Conservation (phyloP, 345 rosid species). For the Clausena lansium region DNA sequence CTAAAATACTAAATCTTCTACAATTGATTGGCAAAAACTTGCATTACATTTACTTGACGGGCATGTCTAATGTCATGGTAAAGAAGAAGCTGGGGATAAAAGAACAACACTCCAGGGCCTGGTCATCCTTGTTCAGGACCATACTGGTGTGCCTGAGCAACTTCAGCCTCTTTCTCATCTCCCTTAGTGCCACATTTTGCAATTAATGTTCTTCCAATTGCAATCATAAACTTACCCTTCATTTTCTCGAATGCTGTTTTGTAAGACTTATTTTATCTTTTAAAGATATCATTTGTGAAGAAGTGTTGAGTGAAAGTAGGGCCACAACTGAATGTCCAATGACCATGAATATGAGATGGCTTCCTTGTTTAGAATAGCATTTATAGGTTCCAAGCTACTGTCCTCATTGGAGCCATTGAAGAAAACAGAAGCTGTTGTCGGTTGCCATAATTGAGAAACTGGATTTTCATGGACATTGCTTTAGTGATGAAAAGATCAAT, state of each 20-base stretch:
- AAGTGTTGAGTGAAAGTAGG: background rate
- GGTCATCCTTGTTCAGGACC: too few species aligned
- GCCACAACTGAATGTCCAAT: background rate
- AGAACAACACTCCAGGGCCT: too few species aligned
- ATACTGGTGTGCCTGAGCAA: too few species aligned
- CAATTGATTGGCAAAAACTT: too few species aligned
- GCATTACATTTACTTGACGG: too few species aligned
- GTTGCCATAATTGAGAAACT: background rate
- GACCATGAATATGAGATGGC: background rate
- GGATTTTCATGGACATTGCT: background rate
- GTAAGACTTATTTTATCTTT: background rate
- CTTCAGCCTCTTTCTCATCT: too few species aligned
- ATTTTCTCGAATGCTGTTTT: background rate
- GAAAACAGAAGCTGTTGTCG: background rate
- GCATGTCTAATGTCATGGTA: too few species aligned
- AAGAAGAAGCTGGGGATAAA: too few species aligned
- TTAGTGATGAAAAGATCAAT: background rate
- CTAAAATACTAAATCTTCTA: too few species aligned
- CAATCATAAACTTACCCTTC: background rate
- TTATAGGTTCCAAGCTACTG: background rate
- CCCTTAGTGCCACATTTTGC: background rate
- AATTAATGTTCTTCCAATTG: background rate
- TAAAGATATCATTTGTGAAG: background rate
- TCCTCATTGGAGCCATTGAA: background rate
- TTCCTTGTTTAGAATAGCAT: background rate